phyloP scores from a whole-genome alignment of 768 basidiomycete species.

The Suillus subaureus region DNA sequence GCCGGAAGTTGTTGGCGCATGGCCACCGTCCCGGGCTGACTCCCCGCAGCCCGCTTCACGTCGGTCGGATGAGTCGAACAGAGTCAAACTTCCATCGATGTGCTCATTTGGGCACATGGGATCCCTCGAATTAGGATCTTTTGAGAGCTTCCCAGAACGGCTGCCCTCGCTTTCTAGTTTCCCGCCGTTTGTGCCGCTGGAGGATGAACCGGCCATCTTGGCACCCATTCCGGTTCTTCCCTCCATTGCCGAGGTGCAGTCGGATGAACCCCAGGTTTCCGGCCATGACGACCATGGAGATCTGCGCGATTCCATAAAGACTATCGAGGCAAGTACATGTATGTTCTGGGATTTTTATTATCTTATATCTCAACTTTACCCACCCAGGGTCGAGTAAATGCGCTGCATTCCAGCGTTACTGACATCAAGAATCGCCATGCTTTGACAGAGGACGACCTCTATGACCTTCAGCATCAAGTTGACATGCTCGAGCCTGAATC shows the following conservation, averaged over 20 bases:
- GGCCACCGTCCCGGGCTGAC: slow-evolving; percentile 41
- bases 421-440: slow-evolving; percentile 27
- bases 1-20: slow-evolving; percentile 45
- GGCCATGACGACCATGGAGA: not conserved
- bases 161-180: slow-evolving; percentile 5
- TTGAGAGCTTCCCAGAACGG: slow-evolving; percentile 4
- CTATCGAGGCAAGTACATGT: slow-evolving; percentile 20
- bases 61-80: not conserved
- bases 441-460: slow-evolving; percentile 31
- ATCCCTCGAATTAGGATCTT: not conserved
- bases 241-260: not conserved
- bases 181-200: not conserved
- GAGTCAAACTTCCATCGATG: slow-evolving; percentile 6
- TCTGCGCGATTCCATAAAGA: slow-evolving; percentile 20
- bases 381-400: slow-evolving; percentile 25
- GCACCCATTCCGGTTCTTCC: not conserved
- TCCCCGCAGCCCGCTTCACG: slow-evolving; percentile 27
- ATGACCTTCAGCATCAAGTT: slow-evolving; percentile 38
- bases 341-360: not conserved
- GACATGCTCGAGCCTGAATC: slow-evolving; percentile 41
- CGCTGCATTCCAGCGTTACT: slow-evolving; percentile 23
- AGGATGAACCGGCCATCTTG: not conserved
- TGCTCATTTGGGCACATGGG: slow-evolving; percentile 7
- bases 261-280: not conserved
- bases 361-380: slow-evolving; percentile 1